Base-by-base conservation (phyloP, 2,329 filamentous ascomycete genomes). In the Blastomyces silverae region DNA sequence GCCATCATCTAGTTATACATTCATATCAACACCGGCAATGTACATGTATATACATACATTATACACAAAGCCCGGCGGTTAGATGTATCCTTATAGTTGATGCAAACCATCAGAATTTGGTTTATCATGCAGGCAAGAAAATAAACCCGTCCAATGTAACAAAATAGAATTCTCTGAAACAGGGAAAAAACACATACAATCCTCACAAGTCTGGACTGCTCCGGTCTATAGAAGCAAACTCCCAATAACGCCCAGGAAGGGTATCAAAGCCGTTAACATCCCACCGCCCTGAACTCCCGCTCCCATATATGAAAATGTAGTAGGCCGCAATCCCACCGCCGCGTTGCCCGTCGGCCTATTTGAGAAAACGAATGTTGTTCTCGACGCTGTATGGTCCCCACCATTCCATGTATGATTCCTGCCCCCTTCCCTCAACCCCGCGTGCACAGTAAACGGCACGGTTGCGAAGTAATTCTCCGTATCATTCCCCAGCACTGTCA, bases 401-500 rank as follows among this genome's bases (percentile, higher is more conserved):
- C 17, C 28, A 55, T 20, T 15, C 61, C 61, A 63, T 5, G 61
- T 63, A 44, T 39, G 22, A 13, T 63, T 63, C 34, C 15, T 22
- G 2, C 25, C 17, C 2, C 56, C 63, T 13, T 61, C 57, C 46
- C 63, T 55, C 57, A 64, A 53, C 44, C 22, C 56, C 11, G 57
- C 5, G 11, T 64, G 56, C 20, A 64, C 63, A 15, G 48, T 55
- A 31, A 64, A 64, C 28, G 63, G 55, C 13, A 57, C n/a, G 1
- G 44, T 61, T n/a, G 63, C 63, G 22, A 61, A 64, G 52, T 60
- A 61, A 61, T 60, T 64, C 39, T 64, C 57, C 39, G 39, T 37
- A 64, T 64, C 63, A 46, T 48, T 48, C 13, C 63, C 63, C 20
- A 64, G 20, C 44, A 64, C 39, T 3, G 56, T 64, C 59, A 61